Evolutionary conservation across 495 filamentous ascomycete genomes (phyloP), one percentile per base, ranked within the genome.

Genomic region (Aeminium ludgeri): DNA sequence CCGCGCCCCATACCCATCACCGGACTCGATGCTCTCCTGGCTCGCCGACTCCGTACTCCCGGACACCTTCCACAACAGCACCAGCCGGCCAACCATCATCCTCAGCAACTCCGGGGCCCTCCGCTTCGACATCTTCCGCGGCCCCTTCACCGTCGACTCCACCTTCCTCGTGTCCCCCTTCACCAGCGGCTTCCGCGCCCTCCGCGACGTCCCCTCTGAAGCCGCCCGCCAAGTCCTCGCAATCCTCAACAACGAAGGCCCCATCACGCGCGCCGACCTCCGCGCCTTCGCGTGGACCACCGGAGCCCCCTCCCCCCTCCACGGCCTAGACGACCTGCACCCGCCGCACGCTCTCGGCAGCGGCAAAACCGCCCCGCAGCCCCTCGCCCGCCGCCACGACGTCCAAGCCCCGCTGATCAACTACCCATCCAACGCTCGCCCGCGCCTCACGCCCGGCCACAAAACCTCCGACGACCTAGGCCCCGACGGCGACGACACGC

Each of bases 71-170:
- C 12, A 50, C 48, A 45, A 45, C 8, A 12, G 10, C 8, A 28
- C 36, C 7, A 2, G 8, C 30, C 63, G 61, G 16, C 68, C 85
- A 10, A 67, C 71, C 0, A 62, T 95, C 6, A 78, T 76, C 7
- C 70, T 96, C 45, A 61, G 78, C 20, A 97, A 97, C 55, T 91
- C 84, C 6, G 89, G 89, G 8, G 80, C 80, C 2, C 74, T 96
- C 42, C 80, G 89, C 34, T 96, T 95, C 55, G 89, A 97, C 55
- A 78, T 97, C 46, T 93, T 95, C 68, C 70, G 86, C 54, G 91
- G 89, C 0, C 63, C 75, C 1, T 95, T 95, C 49, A 95, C 89
- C 0, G 73, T 68, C 35, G 89, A 97, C 52, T 78, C 77, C 0
- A 79, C 75, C 2, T 95, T 73, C 55, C 78, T 83, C 34, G 69